Conservation (phyloP, 176 grass and related monocot genomes). For the Lolium perenne region DNA sequence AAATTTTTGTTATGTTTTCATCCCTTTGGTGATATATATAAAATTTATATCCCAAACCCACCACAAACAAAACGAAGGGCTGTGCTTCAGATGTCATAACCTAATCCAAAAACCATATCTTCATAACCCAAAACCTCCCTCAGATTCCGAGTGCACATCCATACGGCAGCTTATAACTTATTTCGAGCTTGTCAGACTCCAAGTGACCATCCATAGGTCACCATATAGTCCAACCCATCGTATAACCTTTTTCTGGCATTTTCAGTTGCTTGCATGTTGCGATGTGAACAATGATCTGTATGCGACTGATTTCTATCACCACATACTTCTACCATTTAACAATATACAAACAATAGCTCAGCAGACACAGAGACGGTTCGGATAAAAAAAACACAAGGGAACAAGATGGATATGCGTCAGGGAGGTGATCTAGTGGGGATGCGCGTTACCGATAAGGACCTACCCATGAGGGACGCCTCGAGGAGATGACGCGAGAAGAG, state of each 20-base stretch:
- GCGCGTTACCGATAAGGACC: slow-evolving; percentile 30
- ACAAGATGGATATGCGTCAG: background rate
- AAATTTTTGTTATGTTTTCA: background rate
- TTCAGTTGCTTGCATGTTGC: slow-evolving; percentile 8
- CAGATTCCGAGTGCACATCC: background rate
- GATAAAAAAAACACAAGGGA: background rate
- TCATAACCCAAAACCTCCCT: background rate
- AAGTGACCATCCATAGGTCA: background rate
- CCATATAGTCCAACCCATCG: background rate
- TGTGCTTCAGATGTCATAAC: background rate
- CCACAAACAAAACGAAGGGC: background rate
- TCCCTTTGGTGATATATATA: background rate
- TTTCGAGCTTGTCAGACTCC: background rate
- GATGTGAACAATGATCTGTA: background rate
- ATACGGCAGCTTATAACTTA: background rate
- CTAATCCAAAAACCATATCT: background rate
- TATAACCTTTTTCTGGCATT: background rate
- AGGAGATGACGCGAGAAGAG: slow-evolving; percentile 89
- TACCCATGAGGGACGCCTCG: slow-evolving; percentile 87
- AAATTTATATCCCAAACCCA: background rate
- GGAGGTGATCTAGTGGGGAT: background rate
- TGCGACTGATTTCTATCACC: background rate
- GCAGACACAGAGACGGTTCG: background rate
- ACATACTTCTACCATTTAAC: slow-evolving; percentile 6
- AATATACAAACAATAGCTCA: background rate